phyloP scores from a whole-genome alignment of 768 basidiomycete species.

The Pisolithus sp. region DNA sequence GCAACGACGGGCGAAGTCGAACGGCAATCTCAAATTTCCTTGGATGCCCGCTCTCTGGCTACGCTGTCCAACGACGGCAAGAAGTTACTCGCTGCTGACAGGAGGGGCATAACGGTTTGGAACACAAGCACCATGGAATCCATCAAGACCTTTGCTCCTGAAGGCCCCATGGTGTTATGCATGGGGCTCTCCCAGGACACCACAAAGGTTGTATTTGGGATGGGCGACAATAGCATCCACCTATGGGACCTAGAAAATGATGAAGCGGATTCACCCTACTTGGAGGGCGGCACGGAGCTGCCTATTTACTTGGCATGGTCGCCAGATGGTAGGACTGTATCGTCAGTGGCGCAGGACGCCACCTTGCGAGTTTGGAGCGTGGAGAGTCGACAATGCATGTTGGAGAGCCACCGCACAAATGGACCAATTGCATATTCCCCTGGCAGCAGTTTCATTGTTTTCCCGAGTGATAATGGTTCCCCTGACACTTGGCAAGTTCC shows the following conservation, averaged over 20 bases:
- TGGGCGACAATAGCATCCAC: conserved; percentile 8
- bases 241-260: conserved; percentile 6
- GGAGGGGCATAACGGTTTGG: neutral
- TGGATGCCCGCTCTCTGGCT: no score
- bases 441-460: neutral
- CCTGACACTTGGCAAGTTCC: neutral
- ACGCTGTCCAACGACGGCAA: no score
- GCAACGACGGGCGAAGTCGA: no score
- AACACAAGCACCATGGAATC: neutral
- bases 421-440: conserved; percentile 1
- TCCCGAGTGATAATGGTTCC: neutral
- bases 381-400: neutral
- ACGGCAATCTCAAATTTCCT: no score
- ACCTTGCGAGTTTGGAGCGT: neutral
- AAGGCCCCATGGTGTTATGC: neutral
- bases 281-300: neutral
- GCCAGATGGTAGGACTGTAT: neutral
- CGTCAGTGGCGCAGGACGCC: neutral
- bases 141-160: neutral
- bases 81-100: neutral
- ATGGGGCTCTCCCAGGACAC: conserved; percentile 6
- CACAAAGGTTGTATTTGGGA: conserved; percentile 6
- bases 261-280: neutral
- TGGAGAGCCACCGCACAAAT: neutral
- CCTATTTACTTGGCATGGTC: conserved; percentile 9